Evolutionary conservation across 306 rosid species (phyloP).

Genomic region (Trichosanthes cucumerina): DNA sequence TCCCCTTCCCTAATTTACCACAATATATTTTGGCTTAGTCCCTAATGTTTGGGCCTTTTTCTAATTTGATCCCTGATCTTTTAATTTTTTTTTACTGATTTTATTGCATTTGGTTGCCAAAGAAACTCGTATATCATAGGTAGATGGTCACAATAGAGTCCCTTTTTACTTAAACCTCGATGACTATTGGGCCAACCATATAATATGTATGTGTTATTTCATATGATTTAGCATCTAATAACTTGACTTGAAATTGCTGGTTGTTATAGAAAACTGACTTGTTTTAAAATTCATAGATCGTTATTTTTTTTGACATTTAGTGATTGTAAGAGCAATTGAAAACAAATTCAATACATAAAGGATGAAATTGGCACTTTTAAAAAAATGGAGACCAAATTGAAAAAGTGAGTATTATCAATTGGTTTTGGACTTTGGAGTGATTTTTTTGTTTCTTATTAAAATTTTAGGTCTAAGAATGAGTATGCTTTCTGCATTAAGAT

Average conservation of each 20-base stretch:
- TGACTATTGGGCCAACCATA: background rate
- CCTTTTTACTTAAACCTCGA: background rate
- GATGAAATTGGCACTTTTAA: background rate
- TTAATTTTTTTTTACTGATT: background rate
- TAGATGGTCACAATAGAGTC: background rate
- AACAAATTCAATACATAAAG: background rate
- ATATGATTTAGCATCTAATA: no score
- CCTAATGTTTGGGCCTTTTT: background rate
- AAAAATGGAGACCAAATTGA: background rate
- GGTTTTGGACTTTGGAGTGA: background rate
- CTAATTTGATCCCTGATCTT: background rate
- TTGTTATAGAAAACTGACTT: background rate
- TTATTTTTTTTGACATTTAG: background rate
- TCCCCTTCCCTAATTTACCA: background rate
- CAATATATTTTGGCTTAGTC: background rate
- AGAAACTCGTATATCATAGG: background rate
- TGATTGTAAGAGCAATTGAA: background rate
- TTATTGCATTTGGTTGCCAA: background rate
- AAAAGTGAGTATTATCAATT: background rate
- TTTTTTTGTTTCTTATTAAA: background rate
- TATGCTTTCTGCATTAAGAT: conserved; percentile 49
- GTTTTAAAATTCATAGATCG: background rate
- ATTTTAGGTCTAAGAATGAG: conserved; percentile 49
- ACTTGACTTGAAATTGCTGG: background rate
- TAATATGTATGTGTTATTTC: no score